These are phyloP conservation scores for Ganoderma leucocontextum DNA, from an alignment of 1,284 basidiomycete genomes.

Conservation along the genomic window DNA sequence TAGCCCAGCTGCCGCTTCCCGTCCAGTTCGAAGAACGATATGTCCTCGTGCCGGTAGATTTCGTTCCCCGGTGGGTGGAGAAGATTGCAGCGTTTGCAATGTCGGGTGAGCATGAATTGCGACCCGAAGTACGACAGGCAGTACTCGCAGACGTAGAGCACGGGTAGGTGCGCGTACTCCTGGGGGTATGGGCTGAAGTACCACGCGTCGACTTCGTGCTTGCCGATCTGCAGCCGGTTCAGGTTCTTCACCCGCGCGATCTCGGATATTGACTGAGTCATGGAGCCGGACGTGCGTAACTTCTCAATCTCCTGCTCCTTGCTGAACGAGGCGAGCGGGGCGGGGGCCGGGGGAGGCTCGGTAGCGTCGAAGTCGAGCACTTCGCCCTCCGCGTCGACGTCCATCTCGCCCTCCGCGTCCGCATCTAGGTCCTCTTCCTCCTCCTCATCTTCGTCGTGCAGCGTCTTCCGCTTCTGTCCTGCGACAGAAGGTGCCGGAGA, in stretches of 20 bases:
- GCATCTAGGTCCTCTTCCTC: conserved; percentile 69
- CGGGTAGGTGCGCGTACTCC: conserved; percentile 95
- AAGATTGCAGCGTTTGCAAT: conserved; percentile 92
- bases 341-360: conserved; percentile 50
- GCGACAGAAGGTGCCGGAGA: conserved; percentile 65
- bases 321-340: conserved; percentile 70
- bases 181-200: conserved; percentile 99
- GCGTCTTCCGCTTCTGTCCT: conserved; percentile 71
- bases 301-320: conserved; percentile 99
- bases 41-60: conserved; percentile 96
- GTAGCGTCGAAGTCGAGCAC: conserved; percentile 50
- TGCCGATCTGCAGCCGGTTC: conserved; percentile 95
- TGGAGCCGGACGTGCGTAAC: conserved; percentile 95
- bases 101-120: conserved; percentile 87
- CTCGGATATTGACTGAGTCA: conserved; percentile 99
- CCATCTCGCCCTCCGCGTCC: conserved; percentile 62
- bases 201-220: conserved; percentile 97
- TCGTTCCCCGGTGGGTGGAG: conserved; percentile 99
- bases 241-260: conserved; percentile 98
- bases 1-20: conserved; percentile 95
- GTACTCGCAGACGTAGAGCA: conserved; percentile 98
- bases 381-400: conserved; percentile 61
- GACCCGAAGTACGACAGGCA: conserved; percentile 93
- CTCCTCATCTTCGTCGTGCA: conserved; percentile 65
- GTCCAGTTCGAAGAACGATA: conserved; percentile 99